A percentile compares a stretch with the other conserved stretches of the same genome.
These are phyloP conservation scores for Sistotremastrum niveocremeum DNA, from an alignment of 768 basidiomycete genomes.

Conservation along the genomic window DNA sequence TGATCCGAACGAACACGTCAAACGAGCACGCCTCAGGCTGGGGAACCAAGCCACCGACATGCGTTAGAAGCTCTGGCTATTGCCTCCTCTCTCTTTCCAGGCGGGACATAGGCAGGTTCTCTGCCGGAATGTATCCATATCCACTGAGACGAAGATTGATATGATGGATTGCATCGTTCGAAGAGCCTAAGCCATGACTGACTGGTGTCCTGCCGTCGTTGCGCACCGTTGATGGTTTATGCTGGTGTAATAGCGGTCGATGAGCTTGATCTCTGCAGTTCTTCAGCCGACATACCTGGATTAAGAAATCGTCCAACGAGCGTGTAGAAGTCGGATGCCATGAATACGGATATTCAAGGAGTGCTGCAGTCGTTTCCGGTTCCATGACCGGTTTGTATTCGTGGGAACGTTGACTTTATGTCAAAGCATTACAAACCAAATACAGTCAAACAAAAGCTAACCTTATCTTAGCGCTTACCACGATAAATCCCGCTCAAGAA, in stretches of 20 bases:
- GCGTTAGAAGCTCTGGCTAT: constrained; percentile 31
- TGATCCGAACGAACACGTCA: neutral
- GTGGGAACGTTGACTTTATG: no score
- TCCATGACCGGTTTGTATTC: no score
- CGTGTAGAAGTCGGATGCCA: constrained; percentile 19
- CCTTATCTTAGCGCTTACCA: no score
- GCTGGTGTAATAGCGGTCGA: no score
- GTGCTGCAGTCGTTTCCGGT: no score
- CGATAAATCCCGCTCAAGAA: no score
- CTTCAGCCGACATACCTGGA: neutral
- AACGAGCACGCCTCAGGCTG: neutral
- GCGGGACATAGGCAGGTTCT: constrained; percentile 4
- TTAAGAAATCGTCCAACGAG: constrained; percentile 37
- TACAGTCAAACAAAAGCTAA: no score
- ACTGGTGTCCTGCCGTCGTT: constrained; percentile 68
- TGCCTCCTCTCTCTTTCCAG: constrained; percentile 4
- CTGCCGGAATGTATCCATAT: constrained; percentile 37
- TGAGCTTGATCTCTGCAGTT: constrained; percentile 1
- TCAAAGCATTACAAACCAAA: no score
- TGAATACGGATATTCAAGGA: no score
- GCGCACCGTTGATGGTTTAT: constrained; percentile 65
- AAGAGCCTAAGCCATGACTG: constrained; percentile 10
- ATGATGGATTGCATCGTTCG: no score
- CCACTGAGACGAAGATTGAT: constrained; percentile 49
- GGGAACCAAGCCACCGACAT: constrained; percentile 21